Evolutionary conservation across 257 asterid genomes (phyloP).

Genomic region (Eustoma russellianum): DNA sequence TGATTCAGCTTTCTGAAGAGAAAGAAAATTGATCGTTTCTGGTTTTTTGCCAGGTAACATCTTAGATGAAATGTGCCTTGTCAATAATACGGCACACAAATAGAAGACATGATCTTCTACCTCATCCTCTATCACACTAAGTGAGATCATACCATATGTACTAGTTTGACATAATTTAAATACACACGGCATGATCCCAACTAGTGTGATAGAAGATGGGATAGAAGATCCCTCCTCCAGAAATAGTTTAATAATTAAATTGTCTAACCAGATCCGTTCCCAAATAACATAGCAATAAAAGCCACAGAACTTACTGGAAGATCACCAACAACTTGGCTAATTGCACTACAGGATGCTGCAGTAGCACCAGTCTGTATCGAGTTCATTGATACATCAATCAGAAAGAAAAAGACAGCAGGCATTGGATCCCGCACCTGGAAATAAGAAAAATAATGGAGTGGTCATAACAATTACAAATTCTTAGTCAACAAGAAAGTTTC

Average conservation of each 20-base stretch:
- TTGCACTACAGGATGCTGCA: conserved; percentile 98
- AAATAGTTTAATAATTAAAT: no score
- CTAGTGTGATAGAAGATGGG: no score
- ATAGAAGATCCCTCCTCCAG: no score
- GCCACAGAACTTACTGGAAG: conserved; percentile 75
- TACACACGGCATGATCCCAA: no score
- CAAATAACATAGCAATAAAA: conserved; percentile 1
- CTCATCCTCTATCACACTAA: no score
- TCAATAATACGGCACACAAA: no score
- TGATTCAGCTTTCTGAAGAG: background rate
- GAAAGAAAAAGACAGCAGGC: conserved; percentile 95
- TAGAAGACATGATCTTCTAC: no score
- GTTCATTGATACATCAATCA: conserved; percentile 89
- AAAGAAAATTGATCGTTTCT: background rate
- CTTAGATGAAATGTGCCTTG: no score
- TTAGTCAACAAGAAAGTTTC: no score
- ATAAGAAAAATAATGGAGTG: conserved; percentile 1
- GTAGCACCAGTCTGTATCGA: conserved; percentile 98
- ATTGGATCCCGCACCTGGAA: conserved; percentile 97
- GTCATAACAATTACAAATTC: background rate
- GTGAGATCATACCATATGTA: no score
- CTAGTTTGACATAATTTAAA: no score
- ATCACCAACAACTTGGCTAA: conserved; percentile 90
- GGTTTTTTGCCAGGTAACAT: background rate
- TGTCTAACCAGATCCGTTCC: no score